A percentile compares a stretch with the other conserved stretches of the same genome.
Conservation (phyloP, 805 yeast genomes). For the Lipomyces yamadae region DNA sequence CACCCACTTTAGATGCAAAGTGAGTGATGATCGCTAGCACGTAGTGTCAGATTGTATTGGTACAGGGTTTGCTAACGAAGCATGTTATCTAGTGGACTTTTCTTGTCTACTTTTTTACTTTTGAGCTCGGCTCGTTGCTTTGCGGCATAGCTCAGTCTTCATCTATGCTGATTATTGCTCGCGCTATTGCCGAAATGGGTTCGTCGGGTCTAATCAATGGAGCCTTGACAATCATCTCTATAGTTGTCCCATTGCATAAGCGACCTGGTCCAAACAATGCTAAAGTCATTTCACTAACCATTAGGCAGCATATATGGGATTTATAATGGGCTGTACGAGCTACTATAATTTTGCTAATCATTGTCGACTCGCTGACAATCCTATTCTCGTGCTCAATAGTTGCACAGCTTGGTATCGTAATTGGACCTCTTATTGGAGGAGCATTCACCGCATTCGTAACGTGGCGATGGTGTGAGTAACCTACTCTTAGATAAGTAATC, state of each 20-base stretch:
- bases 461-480: constrained; percentile 55
- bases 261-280: background rate
- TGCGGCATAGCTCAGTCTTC: constrained; percentile 44
- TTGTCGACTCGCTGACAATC: no score
- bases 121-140: constrained; percentile 46
- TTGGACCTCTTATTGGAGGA: constrained; percentile 63
- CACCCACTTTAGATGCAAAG: background rate
- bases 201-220: constrained; percentile 1
- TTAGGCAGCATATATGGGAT: constrained; percentile 1
- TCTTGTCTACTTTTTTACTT: constrained; percentile 43
- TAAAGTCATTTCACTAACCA: no score
- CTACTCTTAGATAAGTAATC: no score
- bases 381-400: constrained; percentile 19
- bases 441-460: constrained; percentile 51
- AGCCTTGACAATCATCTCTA: background rate
- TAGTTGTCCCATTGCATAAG: background rate
- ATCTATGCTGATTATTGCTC: constrained; percentile 47
- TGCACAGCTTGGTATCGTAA: constrained; percentile 44
- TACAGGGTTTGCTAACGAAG: no score
- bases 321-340: background rate
- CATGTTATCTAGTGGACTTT: constrained; percentile 7
- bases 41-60: no score
- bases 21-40: no score
- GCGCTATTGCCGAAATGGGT: constrained; percentile 1
- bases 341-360: no score